Percentiles rank a stretch among this genome's conserved stretches.
phyloP scores from a whole-genome alignment of 2,329 filamentous ascomycete genomes.

The Hypoxylon sp. region DNA sequence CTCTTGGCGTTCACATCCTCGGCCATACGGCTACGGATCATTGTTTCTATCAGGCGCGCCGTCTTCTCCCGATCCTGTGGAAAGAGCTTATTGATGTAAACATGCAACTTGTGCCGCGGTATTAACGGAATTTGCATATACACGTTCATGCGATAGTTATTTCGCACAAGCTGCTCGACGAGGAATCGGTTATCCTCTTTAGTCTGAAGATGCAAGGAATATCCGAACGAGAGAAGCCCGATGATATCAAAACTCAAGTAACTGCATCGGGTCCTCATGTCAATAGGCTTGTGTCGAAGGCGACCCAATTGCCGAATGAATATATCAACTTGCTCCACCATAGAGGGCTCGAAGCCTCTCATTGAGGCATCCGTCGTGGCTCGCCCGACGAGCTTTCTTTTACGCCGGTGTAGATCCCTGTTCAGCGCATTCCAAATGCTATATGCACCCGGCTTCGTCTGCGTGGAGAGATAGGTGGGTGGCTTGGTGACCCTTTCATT shows the following conservation, averaged over 20 bases:
- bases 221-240: conserved; percentile 37
- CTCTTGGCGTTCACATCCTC: conserved; percentile 54
- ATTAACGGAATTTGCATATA: conserved; percentile 31
- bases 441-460: conserved; percentile 2
- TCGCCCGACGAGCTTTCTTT: conserved; percentile 38
- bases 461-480: conserved; percentile 19
- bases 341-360: conserved; percentile 37
- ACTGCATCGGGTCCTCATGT: conserved; percentile 28
- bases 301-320: conserved; percentile 27
- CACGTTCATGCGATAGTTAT: conserved; percentile 21
- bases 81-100: conserved; percentile 16
- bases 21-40: conserved; percentile 21
- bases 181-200: conserved; percentile 29
- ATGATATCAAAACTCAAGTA: conserved; percentile 38
- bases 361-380: conserved; percentile 34
- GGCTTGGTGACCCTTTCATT: conserved; percentile 40
- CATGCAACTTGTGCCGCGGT: conserved; percentile 6
- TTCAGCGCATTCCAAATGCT: conserved; percentile 33
- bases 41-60: conserved; percentile 20
- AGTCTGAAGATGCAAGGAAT: conserved; percentile 32
- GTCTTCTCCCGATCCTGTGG: conserved; percentile 16
- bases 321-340: conserved; percentile 37
- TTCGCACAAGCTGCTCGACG: background rate
- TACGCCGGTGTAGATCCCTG: conserved; percentile 31
- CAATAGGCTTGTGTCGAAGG: conserved; percentile 14